Percentiles rank a stretch among this genome's conserved stretches.
Evolutionary conservation across 305 asterid species (phyloP).

Genomic region (Stenogyne calaminthoides): DNA sequence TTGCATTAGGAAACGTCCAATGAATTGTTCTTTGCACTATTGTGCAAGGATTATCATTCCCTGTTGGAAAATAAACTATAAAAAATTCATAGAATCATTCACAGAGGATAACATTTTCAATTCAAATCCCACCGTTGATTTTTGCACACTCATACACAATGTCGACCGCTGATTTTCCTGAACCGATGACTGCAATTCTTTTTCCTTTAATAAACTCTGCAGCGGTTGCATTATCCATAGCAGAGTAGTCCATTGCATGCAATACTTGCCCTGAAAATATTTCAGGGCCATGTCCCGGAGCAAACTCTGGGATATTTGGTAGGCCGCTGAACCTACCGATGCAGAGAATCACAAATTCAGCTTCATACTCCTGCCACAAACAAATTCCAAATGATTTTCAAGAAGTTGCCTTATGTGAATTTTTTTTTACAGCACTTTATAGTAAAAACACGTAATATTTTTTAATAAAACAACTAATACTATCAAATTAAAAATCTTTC

Average conservation of each 20-base stretch:
- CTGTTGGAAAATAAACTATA: conserved; percentile 28
- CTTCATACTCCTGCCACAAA: conserved; percentile 38
- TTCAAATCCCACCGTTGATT: conserved; percentile 43
- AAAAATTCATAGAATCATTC: neutral
- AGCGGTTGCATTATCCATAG: conserved; percentile 54
- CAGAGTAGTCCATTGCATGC: conserved; percentile 60
- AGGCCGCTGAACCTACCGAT: conserved; percentile 64
- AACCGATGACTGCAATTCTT: conserved; percentile 47
- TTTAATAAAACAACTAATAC: too few species aligned
- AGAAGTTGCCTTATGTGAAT: too few species aligned
- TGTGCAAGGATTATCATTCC: conserved; percentile 57
- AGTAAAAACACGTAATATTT: too few species aligned
- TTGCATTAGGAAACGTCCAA: conserved; percentile 50
- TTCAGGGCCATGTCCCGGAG: conserved; percentile 47
- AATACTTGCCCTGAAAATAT: conserved; percentile 54
- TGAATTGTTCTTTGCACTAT: conserved; percentile 52
- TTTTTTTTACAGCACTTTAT: too few species aligned
- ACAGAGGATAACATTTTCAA: neutral
- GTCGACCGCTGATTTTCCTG: conserved; percentile 58
- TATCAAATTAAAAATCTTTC: too few species aligned
- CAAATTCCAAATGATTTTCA: neutral
- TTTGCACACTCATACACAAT: conserved; percentile 54
- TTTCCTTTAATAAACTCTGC: conserved; percentile 55
- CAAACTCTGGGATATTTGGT: conserved; percentile 53
- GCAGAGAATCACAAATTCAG: conserved; percentile 53